A percentile compares a stretch with the other conserved stretches of the same genome.
These are phyloP conservation scores for Hsuehochloa calcarea DNA, from an alignment of 176 grass and related monocot species.

Conservation along the genomic window DNA sequence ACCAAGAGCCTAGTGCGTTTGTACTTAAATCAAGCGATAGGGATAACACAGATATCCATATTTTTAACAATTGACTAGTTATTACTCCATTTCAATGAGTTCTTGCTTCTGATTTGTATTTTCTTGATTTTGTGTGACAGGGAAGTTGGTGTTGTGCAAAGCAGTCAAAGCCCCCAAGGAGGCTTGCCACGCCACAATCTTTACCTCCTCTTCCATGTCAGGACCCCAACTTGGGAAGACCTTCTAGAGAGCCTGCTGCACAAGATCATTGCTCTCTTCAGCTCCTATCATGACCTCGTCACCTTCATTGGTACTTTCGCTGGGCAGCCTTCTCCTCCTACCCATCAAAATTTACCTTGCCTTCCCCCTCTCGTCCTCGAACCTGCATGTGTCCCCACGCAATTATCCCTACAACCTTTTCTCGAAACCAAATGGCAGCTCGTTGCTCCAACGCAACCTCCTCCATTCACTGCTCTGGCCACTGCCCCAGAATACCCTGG, in stretches of 20 bases:
- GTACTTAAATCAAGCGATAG: too few relatives aligned
- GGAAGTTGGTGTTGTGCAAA: too few relatives aligned
- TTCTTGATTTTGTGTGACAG: too few relatives aligned
- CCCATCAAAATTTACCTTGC: background rate
- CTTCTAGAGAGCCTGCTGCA: constrained; percentile 8
- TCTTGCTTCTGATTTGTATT: too few relatives aligned
- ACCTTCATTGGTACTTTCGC: background rate
- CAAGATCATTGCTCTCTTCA: background rate
- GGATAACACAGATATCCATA: too few relatives aligned
- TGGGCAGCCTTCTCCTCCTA: background rate
- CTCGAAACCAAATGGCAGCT: background rate
- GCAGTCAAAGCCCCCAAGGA: too few relatives aligned
- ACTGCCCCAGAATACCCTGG: background rate
- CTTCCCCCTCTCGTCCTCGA: constrained; percentile 5
- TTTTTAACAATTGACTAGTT: too few relatives aligned
- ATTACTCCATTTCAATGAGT: too few relatives aligned
- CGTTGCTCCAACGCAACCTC: background rate
- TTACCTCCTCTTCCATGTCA: background rate
- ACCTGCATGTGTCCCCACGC: background rate
- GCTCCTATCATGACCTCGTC: constrained; percentile 13
- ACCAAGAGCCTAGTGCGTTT: too few relatives aligned
- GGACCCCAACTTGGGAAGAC: background rate
- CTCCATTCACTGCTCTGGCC: background rate
- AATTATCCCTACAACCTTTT: too few relatives aligned
- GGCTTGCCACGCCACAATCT: too few relatives aligned